Conservation (phyloP, 108 stramenopile species). For the Pseudonitzschia multistriata region DNA sequence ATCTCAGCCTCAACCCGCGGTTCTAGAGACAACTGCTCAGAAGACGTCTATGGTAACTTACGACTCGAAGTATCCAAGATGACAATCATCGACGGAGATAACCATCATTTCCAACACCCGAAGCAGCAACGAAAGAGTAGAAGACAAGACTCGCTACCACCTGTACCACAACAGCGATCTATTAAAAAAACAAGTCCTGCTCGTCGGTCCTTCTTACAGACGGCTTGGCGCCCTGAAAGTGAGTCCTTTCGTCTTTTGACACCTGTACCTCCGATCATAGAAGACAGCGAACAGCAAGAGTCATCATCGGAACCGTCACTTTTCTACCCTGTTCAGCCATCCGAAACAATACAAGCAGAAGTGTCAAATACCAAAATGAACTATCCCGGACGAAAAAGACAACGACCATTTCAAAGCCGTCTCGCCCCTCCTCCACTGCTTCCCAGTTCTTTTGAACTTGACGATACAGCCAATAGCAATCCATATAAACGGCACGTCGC, state of each 20-base stretch:
- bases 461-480: neutral
- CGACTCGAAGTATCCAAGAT: neutral
- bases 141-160: neutral
- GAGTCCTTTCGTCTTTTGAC: neutral
- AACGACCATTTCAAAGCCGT: neutral
- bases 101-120: neutral
- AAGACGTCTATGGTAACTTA: neutral
- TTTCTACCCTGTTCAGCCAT: neutral
- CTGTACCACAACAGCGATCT: neutral
- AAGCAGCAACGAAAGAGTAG: neutral
- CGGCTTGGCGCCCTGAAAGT: neutral
- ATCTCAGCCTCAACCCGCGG: neutral
- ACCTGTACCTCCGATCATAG: neutral
- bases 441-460: constrained; percentile 12
- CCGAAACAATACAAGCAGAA: neutral
- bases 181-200: neutral
- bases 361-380: neutral
- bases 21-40: neutral
- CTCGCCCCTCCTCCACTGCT: constrained; percentile 12
- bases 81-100: neutral
- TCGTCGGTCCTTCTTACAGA: neutral
- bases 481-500: constrained; percentile 13
- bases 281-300: neutral
- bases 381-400: neutral
- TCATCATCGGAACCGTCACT: neutral